These are phyloP conservation scores for Vitis rotundifolia DNA, from an alignment of 164 flowering plant genomes.

Conservation along the genomic window DNA sequence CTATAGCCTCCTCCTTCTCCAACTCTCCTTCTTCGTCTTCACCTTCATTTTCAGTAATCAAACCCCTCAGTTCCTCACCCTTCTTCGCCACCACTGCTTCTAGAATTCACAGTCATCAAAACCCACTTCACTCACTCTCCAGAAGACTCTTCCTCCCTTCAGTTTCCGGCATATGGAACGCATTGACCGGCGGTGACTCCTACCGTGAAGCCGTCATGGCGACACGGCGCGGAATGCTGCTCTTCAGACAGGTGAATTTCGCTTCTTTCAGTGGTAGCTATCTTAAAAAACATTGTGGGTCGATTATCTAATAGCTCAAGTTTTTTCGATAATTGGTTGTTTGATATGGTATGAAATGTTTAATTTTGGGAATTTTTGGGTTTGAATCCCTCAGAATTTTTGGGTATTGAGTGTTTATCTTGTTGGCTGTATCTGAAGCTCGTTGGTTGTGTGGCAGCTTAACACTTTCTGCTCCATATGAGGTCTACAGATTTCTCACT, in stretches of 20 bases:
- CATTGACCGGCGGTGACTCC: constrained; percentile 64
- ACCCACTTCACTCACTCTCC: constrained; percentile 27
- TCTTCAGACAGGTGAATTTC: constrained; percentile 68
- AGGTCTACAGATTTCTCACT: no score
- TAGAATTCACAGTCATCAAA: constrained; percentile 19
- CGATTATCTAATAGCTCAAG: no score
- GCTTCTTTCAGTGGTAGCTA: no score
- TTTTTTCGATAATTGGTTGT: no score
- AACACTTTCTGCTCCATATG: no score
- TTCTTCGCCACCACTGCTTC: constrained; percentile 17
- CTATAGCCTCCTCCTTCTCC: constrained; percentile 5
- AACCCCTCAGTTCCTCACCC: constrained; percentile 11
- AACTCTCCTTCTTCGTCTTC: constrained; percentile 16
- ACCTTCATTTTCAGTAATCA: constrained; percentile 13
- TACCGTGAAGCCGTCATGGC: constrained; percentile 62
- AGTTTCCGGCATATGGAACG: constrained; percentile 80
- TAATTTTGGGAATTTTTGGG: no score
- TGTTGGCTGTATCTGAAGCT: no score
- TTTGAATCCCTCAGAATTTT: no score
- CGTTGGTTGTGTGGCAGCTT: no score
- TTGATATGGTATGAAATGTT: no score
- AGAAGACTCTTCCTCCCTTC: constrained; percentile 61
- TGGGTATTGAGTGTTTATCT: no score
- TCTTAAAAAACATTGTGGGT: no score
- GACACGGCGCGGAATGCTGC: constrained; percentile 75